A percentile compares a stretch with the other conserved stretches of the same genome.
Evolutionary conservation across 768 basidiomycete genomes (phyloP).

Genomic region (Mycena pura): DNA sequence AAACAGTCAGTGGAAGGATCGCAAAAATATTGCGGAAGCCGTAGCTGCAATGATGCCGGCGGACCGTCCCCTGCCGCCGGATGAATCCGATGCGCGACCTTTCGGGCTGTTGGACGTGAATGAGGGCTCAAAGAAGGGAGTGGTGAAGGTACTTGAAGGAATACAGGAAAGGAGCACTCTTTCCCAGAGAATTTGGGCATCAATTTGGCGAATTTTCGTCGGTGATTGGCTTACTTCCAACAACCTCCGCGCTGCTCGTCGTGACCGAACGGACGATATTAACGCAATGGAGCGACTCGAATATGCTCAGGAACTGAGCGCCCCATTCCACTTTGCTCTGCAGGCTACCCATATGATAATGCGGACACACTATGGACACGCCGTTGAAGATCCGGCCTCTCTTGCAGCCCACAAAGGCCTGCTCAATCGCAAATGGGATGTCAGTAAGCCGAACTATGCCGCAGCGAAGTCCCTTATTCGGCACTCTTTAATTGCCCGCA

Average conservation of each 20-base stretch:
- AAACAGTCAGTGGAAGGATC: constrained; percentile 14
- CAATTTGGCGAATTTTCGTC: constrained; percentile 7
- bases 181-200: constrained; percentile 19
- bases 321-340: constrained; percentile 17
- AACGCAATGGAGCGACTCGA: constrained; percentile 16
- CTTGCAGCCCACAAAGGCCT: constrained; percentile 22
- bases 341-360: constrained; percentile 20
- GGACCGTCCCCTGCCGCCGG: not conserved
- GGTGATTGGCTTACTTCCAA: constrained; percentile 28
- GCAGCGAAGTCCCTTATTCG: constrained; percentile 28
- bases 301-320: constrained; percentile 9
- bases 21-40: constrained; percentile 3
- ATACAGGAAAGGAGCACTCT: constrained; percentile 17
- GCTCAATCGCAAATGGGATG: constrained; percentile 23
- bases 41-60: not conserved
- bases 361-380: constrained; percentile 17
- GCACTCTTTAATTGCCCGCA: constrained; percentile 27
- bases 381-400: constrained; percentile 14
- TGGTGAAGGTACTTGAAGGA: constrained; percentile 18
- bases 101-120: constrained; percentile 28
- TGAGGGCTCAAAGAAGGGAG: constrained; percentile 29
- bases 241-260: constrained; percentile 12
- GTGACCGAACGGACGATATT: constrained; percentile 20
- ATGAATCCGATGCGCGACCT: constrained; percentile 1
- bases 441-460: constrained; percentile 28